phyloP scores from a whole-genome alignment of 805 yeast species.

The Cyberlindnera xylosilytica region DNA sequence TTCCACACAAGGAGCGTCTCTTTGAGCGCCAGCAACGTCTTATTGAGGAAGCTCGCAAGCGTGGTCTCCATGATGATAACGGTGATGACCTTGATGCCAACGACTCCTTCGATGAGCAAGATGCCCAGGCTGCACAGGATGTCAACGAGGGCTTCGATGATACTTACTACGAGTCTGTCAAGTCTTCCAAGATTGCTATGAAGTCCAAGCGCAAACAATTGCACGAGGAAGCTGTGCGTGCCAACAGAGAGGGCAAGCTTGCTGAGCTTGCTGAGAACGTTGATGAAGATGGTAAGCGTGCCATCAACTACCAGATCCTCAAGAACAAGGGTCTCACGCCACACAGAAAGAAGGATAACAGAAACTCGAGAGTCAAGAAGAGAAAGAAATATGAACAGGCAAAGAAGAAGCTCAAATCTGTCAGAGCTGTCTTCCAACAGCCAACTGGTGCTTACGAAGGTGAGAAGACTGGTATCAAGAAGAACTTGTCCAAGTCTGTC shows the following conservation, averaged over 20 bases:
- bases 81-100: constrained; percentile 56
- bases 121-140: constrained; percentile 38
- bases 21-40: constrained; percentile 88
- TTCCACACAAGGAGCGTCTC: constrained; percentile 87
- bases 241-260: constrained; percentile 81
- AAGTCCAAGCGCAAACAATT: constrained; percentile 56
- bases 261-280: constrained; percentile 61
- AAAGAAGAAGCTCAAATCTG: constrained; percentile 86
- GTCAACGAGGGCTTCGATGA: constrained; percentile 47
- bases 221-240: constrained; percentile 68
- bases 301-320: constrained; percentile 88
- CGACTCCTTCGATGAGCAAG: constrained; percentile 45
- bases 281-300: constrained; percentile 87
- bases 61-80: constrained; percentile 61
- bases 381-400: constrained; percentile 95
- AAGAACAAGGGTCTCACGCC: constrained; percentile 97
- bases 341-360: constrained; percentile 85
- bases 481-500: constrained; percentile 85
- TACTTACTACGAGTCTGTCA: constrained; percentile 57
- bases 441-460: constrained; percentile 84
- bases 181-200: constrained; percentile 42
- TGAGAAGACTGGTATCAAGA: constrained; percentile 96
- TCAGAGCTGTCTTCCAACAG: constrained; percentile 80
- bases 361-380: constrained; percentile 97
- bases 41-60: constrained; percentile 80